Evolutionary conservation across 176 grass and related monocot genomes (phyloP).

Genomic region (Melocanna baccifera): DNA sequence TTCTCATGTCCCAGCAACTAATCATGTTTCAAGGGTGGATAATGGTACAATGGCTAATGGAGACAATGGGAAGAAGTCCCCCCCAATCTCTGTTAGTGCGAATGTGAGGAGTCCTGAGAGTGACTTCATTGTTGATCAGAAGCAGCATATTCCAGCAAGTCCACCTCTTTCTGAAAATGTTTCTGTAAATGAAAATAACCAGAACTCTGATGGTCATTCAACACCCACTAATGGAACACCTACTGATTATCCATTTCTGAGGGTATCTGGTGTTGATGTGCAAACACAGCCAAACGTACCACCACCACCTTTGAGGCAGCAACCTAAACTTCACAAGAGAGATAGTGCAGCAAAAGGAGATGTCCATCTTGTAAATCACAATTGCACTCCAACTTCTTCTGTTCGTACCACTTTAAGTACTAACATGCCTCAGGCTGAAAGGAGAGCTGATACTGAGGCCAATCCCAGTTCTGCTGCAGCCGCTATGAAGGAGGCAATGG

Average conservation of each 20-base stretch:
- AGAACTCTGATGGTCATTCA: conserved; percentile 43
- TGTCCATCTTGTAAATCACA: conserved; percentile 18
- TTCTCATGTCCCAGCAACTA: conserved; percentile 21
- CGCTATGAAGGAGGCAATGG: conserved; percentile 92
- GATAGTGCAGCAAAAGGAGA: conserved; percentile 28
- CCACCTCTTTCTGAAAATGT: conserved; percentile 35
- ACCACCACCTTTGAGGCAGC: conserved; percentile 42
- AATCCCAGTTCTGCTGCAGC: conserved; percentile 67
- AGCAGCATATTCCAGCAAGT: conserved; percentile 22
- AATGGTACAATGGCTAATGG: conserved; percentile 30
- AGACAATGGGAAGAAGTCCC: conserved; percentile 16
- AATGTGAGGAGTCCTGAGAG: conserved; percentile 32
- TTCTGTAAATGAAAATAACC: conserved; percentile 38
- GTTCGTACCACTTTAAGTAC: conserved; percentile 10
- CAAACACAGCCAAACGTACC: conserved; percentile 43
- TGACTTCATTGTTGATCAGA: conserved; percentile 31
- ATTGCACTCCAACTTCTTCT: neutral
- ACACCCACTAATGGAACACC: conserved; percentile 29
- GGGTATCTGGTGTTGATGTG: conserved; percentile 43
- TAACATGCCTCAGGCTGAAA: conserved; percentile 16
- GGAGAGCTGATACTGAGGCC: conserved; percentile 48
- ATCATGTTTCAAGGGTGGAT: conserved; percentile 29
- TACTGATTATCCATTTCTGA: conserved; percentile 52
- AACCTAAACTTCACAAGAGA: conserved; percentile 48
- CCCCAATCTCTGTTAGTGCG: conserved; percentile 21